A percentile compares a stretch with the other conserved stretches of the same genome.
Conservation (phyloP, 2,329 filamentous ascomycete species). For the Fusarium begoniae region DNA sequence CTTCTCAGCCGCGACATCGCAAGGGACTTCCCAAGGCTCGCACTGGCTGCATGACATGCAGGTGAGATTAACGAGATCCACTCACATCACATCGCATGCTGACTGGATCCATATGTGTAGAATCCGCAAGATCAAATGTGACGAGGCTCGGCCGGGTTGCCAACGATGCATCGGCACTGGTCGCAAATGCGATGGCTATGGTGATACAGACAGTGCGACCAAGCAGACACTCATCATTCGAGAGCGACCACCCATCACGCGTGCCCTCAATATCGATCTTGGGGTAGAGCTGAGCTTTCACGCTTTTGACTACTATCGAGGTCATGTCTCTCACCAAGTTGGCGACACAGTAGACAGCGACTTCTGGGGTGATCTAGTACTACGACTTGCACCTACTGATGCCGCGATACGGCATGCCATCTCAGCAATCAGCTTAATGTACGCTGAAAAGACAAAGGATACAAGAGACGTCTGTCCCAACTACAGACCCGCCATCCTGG, state of each 20-base stretch:
- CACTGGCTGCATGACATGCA: constrained; percentile 11
- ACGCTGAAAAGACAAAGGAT: not conserved
- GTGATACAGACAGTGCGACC: not conserved
- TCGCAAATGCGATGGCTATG: constrained; percentile 6
- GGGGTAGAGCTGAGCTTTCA: not conserved
- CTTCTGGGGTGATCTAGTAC: constrained; percentile 3
- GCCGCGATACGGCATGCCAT: constrained; percentile 11
- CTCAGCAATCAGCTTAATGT: not conserved
- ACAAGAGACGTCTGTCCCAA: not conserved
- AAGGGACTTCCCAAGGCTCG: not conserved
- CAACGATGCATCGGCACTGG: constrained; percentile 8
- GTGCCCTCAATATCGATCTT: not conserved
- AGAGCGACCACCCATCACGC: not conserved
- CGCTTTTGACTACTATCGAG: not conserved
- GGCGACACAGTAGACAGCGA: not conserved
- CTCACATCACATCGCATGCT: not conserved
- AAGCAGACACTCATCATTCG: not conserved
- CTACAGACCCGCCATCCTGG: not conserved
- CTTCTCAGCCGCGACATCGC: not conserved
- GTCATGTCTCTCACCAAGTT: not conserved
- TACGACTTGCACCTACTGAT: constrained; percentile 1
- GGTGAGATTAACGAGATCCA: not conserved
- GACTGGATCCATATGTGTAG: not conserved
- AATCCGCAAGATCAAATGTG: constrained; percentile 16
- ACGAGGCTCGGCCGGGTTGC: constrained; percentile 3